Conservation (phyloP, 345 rosid genomes). For the Euphorbia lathyris region DNA sequence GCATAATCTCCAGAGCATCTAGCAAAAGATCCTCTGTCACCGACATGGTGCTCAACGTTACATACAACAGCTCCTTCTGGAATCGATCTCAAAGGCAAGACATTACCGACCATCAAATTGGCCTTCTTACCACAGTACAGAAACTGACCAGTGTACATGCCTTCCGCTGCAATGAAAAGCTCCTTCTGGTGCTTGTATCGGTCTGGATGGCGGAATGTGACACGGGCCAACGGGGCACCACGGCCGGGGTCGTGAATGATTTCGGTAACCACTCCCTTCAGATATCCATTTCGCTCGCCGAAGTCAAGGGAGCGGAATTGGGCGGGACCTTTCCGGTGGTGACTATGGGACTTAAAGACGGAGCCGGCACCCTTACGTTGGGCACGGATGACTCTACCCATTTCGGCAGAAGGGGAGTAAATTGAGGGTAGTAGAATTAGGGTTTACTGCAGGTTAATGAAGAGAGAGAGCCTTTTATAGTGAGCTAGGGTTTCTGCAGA, state of each 20-base stretch:
- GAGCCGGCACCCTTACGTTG: slow-evolving; percentile 35
- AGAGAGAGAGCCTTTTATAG: not conserved
- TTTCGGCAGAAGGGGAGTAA: not conserved
- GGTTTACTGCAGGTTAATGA: not conserved
- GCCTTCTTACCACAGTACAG: slow-evolving; percentile 29
- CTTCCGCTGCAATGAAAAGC: slow-evolving; percentile 29
- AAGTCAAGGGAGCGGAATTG: slow-evolving; percentile 28
- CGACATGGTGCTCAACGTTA: slow-evolving; percentile 11
- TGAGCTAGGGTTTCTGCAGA: not conserved
- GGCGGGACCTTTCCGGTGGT: slow-evolving; percentile 31
- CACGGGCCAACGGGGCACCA: slow-evolving; percentile 25
- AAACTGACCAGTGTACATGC: slow-evolving; percentile 26
- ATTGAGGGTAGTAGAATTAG: not conserved
- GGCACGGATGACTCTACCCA: slow-evolving; percentile 32
- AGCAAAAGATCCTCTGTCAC: slow-evolving; percentile 8
- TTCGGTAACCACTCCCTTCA: slow-evolving; percentile 28
- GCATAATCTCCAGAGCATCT: slow-evolving; percentile 12
- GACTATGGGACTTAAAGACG: slow-evolving; percentile 29
- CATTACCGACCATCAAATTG: slow-evolving; percentile 24
- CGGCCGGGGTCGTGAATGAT: slow-evolving; percentile 29
- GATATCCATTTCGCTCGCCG: slow-evolving; percentile 31
- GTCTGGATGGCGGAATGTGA: slow-evolving; percentile 25
- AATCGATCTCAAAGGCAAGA: slow-evolving; percentile 22
- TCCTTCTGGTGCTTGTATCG: slow-evolving; percentile 30
- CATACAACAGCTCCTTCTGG: slow-evolving; percentile 31